These are phyloP conservation scores for Phanerodontia chrysosporium DNA, from an alignment of 768 basidiomycete species.

Conservation along the genomic window DNA sequence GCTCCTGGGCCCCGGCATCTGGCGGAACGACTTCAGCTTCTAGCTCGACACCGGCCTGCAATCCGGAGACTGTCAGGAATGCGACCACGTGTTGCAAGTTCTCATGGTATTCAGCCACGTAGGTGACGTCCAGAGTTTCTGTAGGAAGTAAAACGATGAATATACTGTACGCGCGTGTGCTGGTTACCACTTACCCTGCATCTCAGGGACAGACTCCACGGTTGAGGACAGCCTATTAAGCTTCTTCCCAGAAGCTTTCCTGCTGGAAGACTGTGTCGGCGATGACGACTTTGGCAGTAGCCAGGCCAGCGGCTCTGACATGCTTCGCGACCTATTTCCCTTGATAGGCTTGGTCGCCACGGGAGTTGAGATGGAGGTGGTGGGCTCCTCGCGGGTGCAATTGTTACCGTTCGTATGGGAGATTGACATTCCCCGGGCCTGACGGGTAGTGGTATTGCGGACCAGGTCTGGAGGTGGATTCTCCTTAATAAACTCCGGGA, in stretches of 20 bases:
- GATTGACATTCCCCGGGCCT: slow-evolving; percentile 9
- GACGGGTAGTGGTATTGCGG: background rate
- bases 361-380: background rate
- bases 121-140: slow-evolving; percentile 38
- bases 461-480: slow-evolving; percentile 24
- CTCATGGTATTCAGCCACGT: slow-evolving; percentile 79
- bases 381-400: background rate
- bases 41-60: slow-evolving; percentile 45
- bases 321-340: slow-evolving; percentile 28
- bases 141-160: background rate
- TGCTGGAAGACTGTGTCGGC: slow-evolving; percentile 10
- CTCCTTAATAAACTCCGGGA: slow-evolving; percentile 50
- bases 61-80: slow-evolving; percentile 57
- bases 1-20: slow-evolving; percentile 23
- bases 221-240: slow-evolving; percentile 25
- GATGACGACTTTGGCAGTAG: slow-evolving; percentile 21
- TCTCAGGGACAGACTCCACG: slow-evolving; percentile 20
- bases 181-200: slow-evolving; percentile 20
- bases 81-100: slow-evolving; percentile 76
- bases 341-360: slow-evolving; percentile 4
- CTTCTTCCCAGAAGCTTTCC: slow-evolving; percentile 16
- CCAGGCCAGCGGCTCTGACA: slow-evolving; percentile 33
- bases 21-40: slow-evolving; percentile 64
- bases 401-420: background rate
- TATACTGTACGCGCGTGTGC: background rate